Base-by-base conservation (phyloP, 2,329 filamentous ascomycete species). In the Shiraia bambusicola region DNA sequence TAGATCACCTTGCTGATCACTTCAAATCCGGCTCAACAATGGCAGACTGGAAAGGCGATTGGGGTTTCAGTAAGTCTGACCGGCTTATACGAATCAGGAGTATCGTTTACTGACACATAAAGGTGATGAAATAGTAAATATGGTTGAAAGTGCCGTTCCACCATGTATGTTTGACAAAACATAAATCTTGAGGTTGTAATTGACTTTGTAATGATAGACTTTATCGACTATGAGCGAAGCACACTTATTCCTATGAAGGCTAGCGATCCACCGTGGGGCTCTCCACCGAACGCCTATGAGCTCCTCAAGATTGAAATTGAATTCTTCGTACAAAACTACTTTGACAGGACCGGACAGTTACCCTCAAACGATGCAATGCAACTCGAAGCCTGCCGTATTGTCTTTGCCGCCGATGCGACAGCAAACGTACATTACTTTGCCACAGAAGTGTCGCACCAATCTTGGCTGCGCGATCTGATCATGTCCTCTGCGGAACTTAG, bases 41-140 rank as follows among this genome's bases (percentile, higher is more conserved):
- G 50, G 53, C 51, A 7, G 49, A 48, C 8, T 63, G 59, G 59
- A 40, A 59, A 26, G 59, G 59, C 2, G 56, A 58, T 6, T 59
- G 59, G 54, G 59, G 59, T 0, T 52, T 62, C 24, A 52, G 57
- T 13, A 45, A 48, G 9, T 40, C 32, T 45, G 14, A 14, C 14
- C 13, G 5, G 5, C 12, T 12, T 4, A 14, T 14, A 28, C 13
- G 27, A 28, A 5, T 28, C 27, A 28, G 4, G 4, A 10, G 13
- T 22, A 22, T 8, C 19, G 8, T 22, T 22, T 22, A 22, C 19
- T 22, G 8, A 22, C 19, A 8, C 19, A 8, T 22, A 22, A 22
- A 22, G 54, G 58, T 11, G 42, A 45, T 9, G 42, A 30, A 6
- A 44, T 45, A 5, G 13, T 44, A 11, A 38, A 42, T 9, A 34